phyloP scores from a whole-genome alignment of 352 stramenopile genomes.

The Globisporangium middletonii region DNA sequence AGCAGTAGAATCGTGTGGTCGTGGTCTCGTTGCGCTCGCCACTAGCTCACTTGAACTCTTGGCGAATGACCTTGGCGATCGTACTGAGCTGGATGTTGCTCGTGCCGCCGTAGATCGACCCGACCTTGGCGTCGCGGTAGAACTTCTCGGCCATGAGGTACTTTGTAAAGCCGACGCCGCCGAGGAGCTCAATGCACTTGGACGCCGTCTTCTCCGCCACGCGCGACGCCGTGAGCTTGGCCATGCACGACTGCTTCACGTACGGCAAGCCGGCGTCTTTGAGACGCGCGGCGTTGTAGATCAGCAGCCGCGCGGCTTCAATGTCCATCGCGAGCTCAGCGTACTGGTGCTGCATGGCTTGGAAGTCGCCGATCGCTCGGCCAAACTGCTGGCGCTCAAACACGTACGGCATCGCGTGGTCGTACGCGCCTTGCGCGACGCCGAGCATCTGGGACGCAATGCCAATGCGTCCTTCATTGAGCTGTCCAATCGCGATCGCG shows the following conservation, averaged over 20 bases:
- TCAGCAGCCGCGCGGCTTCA: constrained; percentile 83
- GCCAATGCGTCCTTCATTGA: constrained; percentile 92
- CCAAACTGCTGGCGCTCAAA: constrained; percentile 92
- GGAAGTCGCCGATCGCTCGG: constrained; percentile 86
- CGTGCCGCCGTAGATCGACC: constrained; percentile 94
- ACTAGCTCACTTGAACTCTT: constrained; percentile 36
- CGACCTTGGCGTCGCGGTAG: constrained; percentile 94
- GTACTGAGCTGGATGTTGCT: constrained; percentile 92
- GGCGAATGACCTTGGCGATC: constrained; percentile 75
- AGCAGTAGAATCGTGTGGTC: too few species aligned
- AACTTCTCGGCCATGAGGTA: constrained; percentile 92
- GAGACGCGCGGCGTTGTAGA: constrained; percentile 89
- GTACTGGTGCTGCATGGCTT: constrained; percentile 94
- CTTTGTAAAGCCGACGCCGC: constrained; percentile 91
- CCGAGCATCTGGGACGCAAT: constrained; percentile 95
- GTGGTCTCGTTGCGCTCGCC: too few species aligned
- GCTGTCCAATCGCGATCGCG: constrained; percentile 94
- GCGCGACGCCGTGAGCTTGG: constrained; percentile 89
- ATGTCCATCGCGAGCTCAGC: constrained; percentile 89
- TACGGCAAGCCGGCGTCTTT: constrained; percentile 89
- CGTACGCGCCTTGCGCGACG: constrained; percentile 90
- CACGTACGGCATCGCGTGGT: constrained; percentile 91
- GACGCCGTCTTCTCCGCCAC: constrained; percentile 89
- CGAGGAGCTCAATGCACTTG: constrained; percentile 91
- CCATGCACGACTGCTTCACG: constrained; percentile 93